A percentile compares a stretch with the other conserved stretches of the same genome.
Conservation (phyloP, 1,284 basidiomycete genomes). For the Tranzscheliella williamsii region DNA sequence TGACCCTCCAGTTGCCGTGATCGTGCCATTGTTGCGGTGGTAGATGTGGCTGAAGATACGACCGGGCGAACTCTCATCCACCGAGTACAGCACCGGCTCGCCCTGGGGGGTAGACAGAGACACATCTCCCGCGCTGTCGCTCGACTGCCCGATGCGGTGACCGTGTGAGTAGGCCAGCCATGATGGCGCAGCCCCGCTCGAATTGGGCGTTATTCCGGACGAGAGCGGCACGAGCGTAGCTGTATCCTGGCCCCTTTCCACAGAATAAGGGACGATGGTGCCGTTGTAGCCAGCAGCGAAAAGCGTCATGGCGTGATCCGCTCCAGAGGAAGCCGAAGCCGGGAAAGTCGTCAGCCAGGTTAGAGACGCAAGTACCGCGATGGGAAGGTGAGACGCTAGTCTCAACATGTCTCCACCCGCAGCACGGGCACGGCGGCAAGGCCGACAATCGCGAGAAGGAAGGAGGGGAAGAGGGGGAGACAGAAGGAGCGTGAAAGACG, state of each 20-base stretch:
- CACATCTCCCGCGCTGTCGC: neutral
- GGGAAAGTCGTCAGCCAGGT: too few relatives aligned
- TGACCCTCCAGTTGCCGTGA: constrained; percentile 10
- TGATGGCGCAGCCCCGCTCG: constrained; percentile 13
- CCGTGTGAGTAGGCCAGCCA: constrained; percentile 15
- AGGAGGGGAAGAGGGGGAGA: too few relatives aligned
- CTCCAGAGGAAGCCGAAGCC: too few relatives aligned
- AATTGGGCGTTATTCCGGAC: constrained; percentile 4
- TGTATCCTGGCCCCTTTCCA: neutral
- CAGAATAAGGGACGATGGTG: constrained; percentile 19
- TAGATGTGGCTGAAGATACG: constrained; percentile 22
- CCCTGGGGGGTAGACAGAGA: constrained; percentile 1
- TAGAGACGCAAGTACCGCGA: too few relatives aligned
- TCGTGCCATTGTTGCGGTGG: neutral
- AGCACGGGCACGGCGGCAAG: too few relatives aligned
- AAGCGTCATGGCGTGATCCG: constrained; percentile 19
- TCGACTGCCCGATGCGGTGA: neutral
- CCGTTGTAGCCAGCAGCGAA: constrained; percentile 27
- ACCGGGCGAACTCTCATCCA: constrained; percentile 15
- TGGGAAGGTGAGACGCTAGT: too few relatives aligned
- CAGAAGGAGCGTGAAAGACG: too few relatives aligned
- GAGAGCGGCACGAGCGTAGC: constrained; percentile 2
- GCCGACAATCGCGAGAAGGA: too few relatives aligned
- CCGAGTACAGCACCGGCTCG: constrained; percentile 14
- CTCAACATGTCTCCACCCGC: too few relatives aligned